Evolutionary conservation across 2,329 filamentous ascomycete species (phyloP), one percentile per base, ranked within the genome.

Genomic region (Mycosphaerella sp.): DNA sequence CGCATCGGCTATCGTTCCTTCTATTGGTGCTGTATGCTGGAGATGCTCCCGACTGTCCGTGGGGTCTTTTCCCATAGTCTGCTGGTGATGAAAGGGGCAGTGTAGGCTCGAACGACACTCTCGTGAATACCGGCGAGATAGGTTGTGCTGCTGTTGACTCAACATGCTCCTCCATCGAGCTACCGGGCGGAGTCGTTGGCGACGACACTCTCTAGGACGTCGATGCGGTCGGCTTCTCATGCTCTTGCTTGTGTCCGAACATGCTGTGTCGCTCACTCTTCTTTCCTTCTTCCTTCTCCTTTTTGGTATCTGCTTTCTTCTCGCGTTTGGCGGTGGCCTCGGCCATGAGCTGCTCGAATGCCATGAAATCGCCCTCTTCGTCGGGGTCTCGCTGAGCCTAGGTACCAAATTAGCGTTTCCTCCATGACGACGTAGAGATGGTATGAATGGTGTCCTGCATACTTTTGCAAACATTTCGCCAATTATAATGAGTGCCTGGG

Each of bases 301-400:
- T 73, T 67, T 89, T 85, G 50, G 87, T 81, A 64, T 91, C 86
- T 68, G 89, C 84, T 65, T 84, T 79, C 65, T 80, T 79, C 59
- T 93, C 89, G 73, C 96, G 95, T 79, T 97, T 97, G 48, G 89
- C 86, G 51, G 90, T 89, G 4, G 91, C 91, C 68, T 98, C 93
- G 44, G 93, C 90, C 70, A 98, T 95, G 50, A 98, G 83, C 71
- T 97, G 89, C 70, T 98, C 93, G 62, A 98, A 98, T 13, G 91
- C 90, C 81, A 98, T 94, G 72, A 95, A 97, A 65, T 97, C 93
- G 58, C 93, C 91, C 71, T 98, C 93, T 74, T 98, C 93, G 59
- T 98, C 93, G 37, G 91, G 86, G 49, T 91, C 86, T 56, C 93
- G 84, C 69, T 86, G 80, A 36, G 91, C 88, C 90, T 96, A 60